Evolutionary conservation across 768 basidiomycete genomes (phyloP).

Genomic region (Nidularia pulvinata): DNA sequence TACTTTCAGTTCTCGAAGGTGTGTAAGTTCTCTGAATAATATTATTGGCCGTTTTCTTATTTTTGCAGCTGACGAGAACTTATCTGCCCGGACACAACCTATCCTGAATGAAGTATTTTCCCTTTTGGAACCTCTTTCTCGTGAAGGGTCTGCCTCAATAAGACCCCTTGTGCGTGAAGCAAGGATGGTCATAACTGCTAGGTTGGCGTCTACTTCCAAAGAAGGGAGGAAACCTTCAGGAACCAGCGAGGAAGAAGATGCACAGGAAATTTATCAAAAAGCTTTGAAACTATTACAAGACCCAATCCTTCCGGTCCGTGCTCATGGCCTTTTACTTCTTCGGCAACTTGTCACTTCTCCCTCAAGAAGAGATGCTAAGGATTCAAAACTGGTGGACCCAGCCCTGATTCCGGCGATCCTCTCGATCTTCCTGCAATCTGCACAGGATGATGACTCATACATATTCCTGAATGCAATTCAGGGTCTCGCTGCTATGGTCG

Average conservation of each 20-base stretch:
- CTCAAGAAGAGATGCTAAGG: constrained; percentile 12
- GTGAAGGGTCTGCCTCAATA: constrained; percentile 42
- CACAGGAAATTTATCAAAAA: constrained; percentile 78
- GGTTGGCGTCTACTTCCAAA: constrained; percentile 62
- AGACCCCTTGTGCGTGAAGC: constrained; percentile 75
- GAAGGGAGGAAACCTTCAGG: constrained; percentile 11
- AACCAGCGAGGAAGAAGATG: constrained; percentile 32
- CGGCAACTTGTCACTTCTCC: constrained; percentile 66
- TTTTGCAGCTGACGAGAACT: constrained; percentile 47
- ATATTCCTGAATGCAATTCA: constrained; percentile 93
- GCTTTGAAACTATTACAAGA: constrained; percentile 90
- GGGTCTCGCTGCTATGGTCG: constrained; percentile 85
- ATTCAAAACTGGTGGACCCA: constrained; percentile 35
- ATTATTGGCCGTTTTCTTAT: neutral
- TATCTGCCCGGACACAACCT: constrained; percentile 61
- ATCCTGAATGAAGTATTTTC: constrained; percentile 72
- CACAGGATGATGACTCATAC: constrained; percentile 95
- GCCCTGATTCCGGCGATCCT: constrained; percentile 83
- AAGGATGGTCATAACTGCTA: constrained; percentile 80
- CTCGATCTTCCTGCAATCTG: constrained; percentile 80
- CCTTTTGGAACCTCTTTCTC: constrained; percentile 57
- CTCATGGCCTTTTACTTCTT: constrained; percentile 85
- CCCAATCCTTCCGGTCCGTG: constrained; percentile 90
- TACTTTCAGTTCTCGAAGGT: constrained; percentile 91
- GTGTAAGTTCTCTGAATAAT: constrained; percentile 7